A percentile compares a stretch with the other conserved stretches of the same genome.
Evolutionary conservation across 2,329 filamentous ascomycete genomes (phyloP).

Genomic region (Neodidymelliopsis sp.): DNA sequence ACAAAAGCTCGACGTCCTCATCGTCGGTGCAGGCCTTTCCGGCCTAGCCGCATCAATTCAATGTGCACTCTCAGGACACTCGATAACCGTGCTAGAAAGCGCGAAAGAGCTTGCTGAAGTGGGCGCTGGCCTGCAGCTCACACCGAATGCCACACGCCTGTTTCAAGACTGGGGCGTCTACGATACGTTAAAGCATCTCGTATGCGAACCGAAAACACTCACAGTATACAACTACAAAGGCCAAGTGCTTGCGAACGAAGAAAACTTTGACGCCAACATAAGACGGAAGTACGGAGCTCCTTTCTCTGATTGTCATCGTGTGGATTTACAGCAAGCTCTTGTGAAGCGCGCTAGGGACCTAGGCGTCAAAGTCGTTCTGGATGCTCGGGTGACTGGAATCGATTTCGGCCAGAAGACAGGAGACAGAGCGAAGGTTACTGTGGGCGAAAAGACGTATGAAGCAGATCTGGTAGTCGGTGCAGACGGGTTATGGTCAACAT

Average conservation of each 20-base stretch:
- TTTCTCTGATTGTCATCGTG: slow-evolving; percentile 68
- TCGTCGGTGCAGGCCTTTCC: slow-evolving; percentile 52
- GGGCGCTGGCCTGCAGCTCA: slow-evolving; percentile 47
- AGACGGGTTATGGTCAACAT: slow-evolving; percentile 70
- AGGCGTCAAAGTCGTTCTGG: slow-evolving; percentile 61
- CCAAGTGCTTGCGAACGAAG: slow-evolving; percentile 58
- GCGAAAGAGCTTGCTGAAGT: slow-evolving; percentile 53
- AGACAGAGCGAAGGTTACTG: slow-evolving; percentile 50
- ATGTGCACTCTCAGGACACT: slow-evolving; percentile 49
- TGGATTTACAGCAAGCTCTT: slow-evolving; percentile 66
- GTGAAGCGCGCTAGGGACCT: slow-evolving; percentile 60
- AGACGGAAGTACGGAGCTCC: slow-evolving; percentile 63
- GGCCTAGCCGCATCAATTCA: slow-evolving; percentile 55
- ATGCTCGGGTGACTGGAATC: slow-evolving; percentile 56
- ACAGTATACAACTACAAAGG: slow-evolving; percentile 63
- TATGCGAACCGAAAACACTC: slow-evolving; percentile 56
- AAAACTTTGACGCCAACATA: slow-evolving; percentile 62
- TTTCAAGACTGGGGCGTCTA: slow-evolving; percentile 61
- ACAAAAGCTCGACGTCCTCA: slow-evolving; percentile 32
- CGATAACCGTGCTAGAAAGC: slow-evolving; percentile 53
- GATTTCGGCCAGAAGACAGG: slow-evolving; percentile 53
- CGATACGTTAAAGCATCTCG: slow-evolving; percentile 49
- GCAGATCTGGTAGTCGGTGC: slow-evolving; percentile 69
- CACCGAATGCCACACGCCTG: slow-evolving; percentile 55
- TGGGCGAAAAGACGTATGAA: slow-evolving; percentile 50